These are phyloP conservation scores for Raphanus raphanistrum DNA, from an alignment of 345 rosid species.

Conservation along the genomic window DNA sequence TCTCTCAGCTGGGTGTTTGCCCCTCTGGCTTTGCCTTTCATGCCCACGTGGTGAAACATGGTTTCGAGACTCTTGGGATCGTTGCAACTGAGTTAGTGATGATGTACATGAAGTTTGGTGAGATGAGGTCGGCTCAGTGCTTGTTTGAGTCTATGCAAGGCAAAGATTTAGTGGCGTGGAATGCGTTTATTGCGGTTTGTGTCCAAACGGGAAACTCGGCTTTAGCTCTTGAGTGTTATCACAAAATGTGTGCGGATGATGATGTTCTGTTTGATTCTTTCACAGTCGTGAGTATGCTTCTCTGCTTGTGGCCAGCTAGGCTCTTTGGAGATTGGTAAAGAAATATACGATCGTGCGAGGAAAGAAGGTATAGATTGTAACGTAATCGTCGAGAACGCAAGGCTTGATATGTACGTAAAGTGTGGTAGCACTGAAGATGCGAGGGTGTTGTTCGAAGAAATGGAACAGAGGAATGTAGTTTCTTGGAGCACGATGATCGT, in stretches of 20 bases:
- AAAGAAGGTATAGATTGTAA: constrained; percentile 39
- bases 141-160: constrained; percentile 53
- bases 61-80: constrained; percentile 44
- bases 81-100: constrained; percentile 52
- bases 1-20: constrained; percentile 30
- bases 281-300: constrained; percentile 46
- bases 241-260: constrained; percentile 33
- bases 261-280: constrained; percentile 43
- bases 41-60: constrained; percentile 43
- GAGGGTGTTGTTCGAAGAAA: constrained; percentile 35
- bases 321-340: constrained; percentile 45
- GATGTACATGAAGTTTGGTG: constrained; percentile 49
- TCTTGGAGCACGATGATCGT: constrained; percentile 54
- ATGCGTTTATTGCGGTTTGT: constrained; percentile 48
- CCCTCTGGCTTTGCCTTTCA: constrained; percentile 40
- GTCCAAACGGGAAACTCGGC: constrained; percentile 43
- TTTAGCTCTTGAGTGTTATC: constrained; percentile 44
- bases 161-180: constrained; percentile 60
- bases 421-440: constrained; percentile 47
- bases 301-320: constrained; percentile 56
- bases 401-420: constrained; percentile 53
- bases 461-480: constrained; percentile 47
- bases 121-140: constrained; percentile 39
- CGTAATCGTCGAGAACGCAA: constrained; percentile 47
- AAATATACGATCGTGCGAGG: constrained; percentile 35